These are phyloP conservation scores for Penicillium angulare DNA, from an alignment of 495 filamentous ascomycete genomes.

Conservation along the genomic window DNA sequence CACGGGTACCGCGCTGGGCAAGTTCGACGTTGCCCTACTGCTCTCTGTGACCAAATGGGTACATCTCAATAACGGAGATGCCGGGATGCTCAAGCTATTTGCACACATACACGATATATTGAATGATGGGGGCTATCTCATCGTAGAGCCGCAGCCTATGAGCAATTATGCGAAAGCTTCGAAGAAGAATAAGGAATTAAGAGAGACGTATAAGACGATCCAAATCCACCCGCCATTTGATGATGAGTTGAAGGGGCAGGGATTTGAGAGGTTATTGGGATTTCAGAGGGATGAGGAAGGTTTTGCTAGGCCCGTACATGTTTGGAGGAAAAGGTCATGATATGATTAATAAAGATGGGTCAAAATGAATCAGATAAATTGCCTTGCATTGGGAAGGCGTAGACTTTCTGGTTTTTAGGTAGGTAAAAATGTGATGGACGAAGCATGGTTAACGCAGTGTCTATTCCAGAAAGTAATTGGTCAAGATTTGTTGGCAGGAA, in stretches of 20 bases:
- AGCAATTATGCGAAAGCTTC: constrained; percentile 32
- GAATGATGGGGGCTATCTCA: constrained; percentile 27
- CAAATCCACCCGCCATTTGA: constrained; percentile 27
- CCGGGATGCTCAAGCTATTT: constrained; percentile 25
- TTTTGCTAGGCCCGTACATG: constrained; percentile 30
- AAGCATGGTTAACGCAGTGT: too few species aligned
- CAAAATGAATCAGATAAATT: too few species aligned
- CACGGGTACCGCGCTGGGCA: constrained; percentile 36
- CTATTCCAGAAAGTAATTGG: too few species aligned
- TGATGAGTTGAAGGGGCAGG: constrained; percentile 22
- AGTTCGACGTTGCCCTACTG: constrained; percentile 29
- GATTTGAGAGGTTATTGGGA: constrained; percentile 26
- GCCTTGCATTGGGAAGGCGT: too few species aligned
- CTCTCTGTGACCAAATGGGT: constrained; percentile 31
- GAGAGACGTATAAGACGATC: constrained; percentile 29
- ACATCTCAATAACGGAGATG: constrained; percentile 30
- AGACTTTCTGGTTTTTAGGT: too few species aligned
- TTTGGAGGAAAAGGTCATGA: constrained; percentile 24
- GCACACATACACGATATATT: constrained; percentile 24
- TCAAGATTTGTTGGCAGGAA: too few species aligned
- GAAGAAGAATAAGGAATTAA: constrained; percentile 30
- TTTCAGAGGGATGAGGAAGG: constrained; percentile 29
- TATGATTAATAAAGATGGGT: too few species aligned
- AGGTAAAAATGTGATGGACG: too few species aligned
- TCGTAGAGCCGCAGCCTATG: constrained; percentile 31